Conservation (phyloP, 2,329 filamentous ascomycete genomes). For the Pyrenochaeta sp. region DNA sequence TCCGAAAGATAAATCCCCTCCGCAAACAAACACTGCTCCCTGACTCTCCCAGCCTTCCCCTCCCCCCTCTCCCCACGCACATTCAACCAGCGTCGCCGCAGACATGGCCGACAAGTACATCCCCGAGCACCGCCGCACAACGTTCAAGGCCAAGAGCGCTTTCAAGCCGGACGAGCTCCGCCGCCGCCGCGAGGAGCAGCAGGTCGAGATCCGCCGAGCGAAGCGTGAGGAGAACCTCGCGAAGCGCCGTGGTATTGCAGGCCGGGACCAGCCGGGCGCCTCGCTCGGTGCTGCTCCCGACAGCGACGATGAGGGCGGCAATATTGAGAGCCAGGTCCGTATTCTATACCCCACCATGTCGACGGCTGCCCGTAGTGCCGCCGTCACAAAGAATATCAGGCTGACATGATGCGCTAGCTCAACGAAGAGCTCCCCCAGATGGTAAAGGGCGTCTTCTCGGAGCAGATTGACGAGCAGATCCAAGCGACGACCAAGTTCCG, state of each 20-base stretch:
- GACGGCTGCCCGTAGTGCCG: constrained; percentile 2
- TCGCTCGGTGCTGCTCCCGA: constrained; percentile 88
- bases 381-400: not conserved
- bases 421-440: constrained; percentile 98
- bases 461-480: constrained; percentile 97
- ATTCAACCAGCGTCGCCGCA: constrained; percentile 38
- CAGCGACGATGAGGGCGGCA: constrained; percentile 95
- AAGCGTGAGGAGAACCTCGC: constrained; percentile 99
- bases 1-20: constrained; percentile 44
- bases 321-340: constrained; percentile 94
- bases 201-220: constrained; percentile 98
- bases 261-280: constrained; percentile 76
- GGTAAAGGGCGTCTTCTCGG: constrained; percentile 97
- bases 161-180: constrained; percentile 99
- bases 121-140: constrained; percentile 97
- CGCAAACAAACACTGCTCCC: constrained; percentile 43
- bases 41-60: constrained; percentile 21
- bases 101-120: constrained; percentile 99
- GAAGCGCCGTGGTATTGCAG: constrained; percentile 93
- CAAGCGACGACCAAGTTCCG: constrained; percentile 97
- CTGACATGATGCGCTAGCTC: constrained; percentile 65
- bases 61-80: constrained; percentile 24
- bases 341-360: constrained; percentile 26
- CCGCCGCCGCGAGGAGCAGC: constrained; percentile 97
- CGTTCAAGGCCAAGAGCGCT: constrained; percentile 99